Conservation (phyloP, 2,329 filamentous ascomycete genomes). For the Aspergillus ochraceoroseus region DNA sequence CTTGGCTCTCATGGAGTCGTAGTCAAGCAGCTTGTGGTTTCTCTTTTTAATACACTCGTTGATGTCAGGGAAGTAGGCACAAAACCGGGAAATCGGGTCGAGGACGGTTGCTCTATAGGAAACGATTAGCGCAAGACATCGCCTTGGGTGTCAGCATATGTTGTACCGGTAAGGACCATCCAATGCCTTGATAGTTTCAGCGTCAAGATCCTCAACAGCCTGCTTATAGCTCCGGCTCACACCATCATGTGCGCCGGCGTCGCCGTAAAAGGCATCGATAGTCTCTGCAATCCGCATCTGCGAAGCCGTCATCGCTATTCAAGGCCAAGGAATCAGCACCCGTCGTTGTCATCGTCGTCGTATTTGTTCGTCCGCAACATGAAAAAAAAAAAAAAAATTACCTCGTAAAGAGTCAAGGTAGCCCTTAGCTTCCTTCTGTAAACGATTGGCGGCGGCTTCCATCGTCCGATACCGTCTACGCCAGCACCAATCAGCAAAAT, state of each 20-base stretch:
- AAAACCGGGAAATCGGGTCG: slow-evolving; percentile 92
- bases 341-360: too few relatives aligned
- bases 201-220: slow-evolving; percentile 93
- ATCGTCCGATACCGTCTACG: slow-evolving; percentile 88
- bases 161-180: slow-evolving; percentile 84
- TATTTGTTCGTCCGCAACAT: background rate
- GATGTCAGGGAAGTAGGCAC: slow-evolving; percentile 96
- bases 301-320: slow-evolving; percentile 88
- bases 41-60: slow-evolving; percentile 99
- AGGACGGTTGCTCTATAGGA: slow-evolving; percentile 72
- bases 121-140: too few relatives aligned
- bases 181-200: slow-evolving; percentile 96
- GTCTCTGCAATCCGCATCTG: slow-evolving; percentile 71
- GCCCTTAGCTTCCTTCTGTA: slow-evolving; percentile 97
- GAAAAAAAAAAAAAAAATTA: slow-evolving; percentile 34
- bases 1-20: slow-evolving; percentile 90
- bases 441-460: slow-evolving; percentile 83
- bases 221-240: slow-evolving; percentile 97
- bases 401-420: slow-evolving; percentile 93
- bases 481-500: slow-evolving; percentile 17
- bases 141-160: too few relatives aligned
- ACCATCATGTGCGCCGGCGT: slow-evolving; percentile 88
- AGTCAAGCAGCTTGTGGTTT: slow-evolving; percentile 96
- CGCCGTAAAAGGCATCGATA: slow-evolving; percentile 98
- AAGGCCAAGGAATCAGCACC: slow-evolving; percentile 10